Percentiles rank a stretch among this genome's conserved stretches.
Conservation (phyloP, 192 early-diverging fungal species). For the Paraglomus brasilianum region DNA sequence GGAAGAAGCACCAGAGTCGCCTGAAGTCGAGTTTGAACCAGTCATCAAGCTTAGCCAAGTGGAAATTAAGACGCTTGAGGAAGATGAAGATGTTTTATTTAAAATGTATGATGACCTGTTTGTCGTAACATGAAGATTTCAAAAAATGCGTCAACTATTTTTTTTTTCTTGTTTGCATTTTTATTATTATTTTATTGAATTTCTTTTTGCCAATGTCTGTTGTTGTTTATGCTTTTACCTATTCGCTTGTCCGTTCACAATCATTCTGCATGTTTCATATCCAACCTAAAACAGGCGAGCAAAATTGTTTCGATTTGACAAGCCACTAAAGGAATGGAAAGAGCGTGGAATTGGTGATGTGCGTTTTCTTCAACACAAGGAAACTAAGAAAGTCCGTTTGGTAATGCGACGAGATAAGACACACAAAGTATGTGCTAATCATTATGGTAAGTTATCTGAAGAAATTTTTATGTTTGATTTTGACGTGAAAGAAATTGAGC, state of each 20-base stretch:
- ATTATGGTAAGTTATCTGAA: conserved; percentile 59
- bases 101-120: conserved; percentile 64
- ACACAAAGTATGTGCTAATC: conserved; percentile 98
- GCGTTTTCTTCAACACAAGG: conserved; percentile 93
- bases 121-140: conserved; percentile 1
- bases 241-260: background rate
- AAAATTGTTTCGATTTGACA: conserved; percentile 98
- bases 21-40: conserved; percentile 95
- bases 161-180: background rate
- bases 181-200: conserved; percentile 17
- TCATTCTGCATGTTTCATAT: background rate
- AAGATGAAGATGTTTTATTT: conserved; percentile 90
- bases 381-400: conserved; percentile 85
- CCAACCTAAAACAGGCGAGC: conserved; percentile 64
- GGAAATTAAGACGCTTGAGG: conserved; percentile 93
- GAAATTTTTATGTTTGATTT: background rate
- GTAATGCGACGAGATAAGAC: conserved; percentile 99
- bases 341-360: conserved; percentile 99
- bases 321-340: conserved; percentile 94
- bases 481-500: background rate
- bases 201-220: background rate
- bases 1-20: conserved; percentile 79
- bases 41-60: conserved; percentile 91
- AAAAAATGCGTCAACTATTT: background rate
- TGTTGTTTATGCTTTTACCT: background rate